Base-by-base conservation (phyloP, 352 stramenopile genomes). In the Phytophthora crassamura region DNA sequence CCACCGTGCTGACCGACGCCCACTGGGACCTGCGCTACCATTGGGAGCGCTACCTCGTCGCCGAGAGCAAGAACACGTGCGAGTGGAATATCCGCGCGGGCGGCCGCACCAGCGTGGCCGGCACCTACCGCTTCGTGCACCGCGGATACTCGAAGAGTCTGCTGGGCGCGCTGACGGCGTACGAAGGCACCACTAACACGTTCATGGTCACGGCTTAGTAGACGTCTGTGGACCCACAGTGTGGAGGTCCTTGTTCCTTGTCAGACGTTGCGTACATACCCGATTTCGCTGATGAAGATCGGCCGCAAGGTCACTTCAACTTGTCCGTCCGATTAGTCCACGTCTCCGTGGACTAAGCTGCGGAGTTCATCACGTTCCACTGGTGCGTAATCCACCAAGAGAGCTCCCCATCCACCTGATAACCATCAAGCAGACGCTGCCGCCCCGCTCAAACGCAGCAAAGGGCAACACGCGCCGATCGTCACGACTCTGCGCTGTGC, bases 1-100 rank as follows among this genome's bases (percentile, higher is more conserved):
- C 46, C 14, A 78, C 59, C 7, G 33, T 75, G 10, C 41, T 84
- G 64, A 82, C 67, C 9, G 79, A 88, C 50, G 64, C 61, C 3
- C 74, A 88, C 55, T 86, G 77, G 77, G 75, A 85, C 40, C 50
- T 85, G 32, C 77, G 77, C 20, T 83, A 71, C 56, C 48, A 64
- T 12, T 85, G 77, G 75, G 38, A 59, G 11, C 49, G 67, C 15
- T 59, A 50, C 36, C 45, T 63, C 39, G 22, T 55, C 22, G 43
- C 55, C 25, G 74, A 77, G 38, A 86, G 75, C 62, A 77, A 75
- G 46, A 75, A 59, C 59, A 72, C 63, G 42, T 85, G 77, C 57
- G 64, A 75, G 60, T 84, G 75, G 75, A 76, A 59, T 59, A 73
- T 82, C 35, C 73, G 76, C 18, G 12, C 34, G 10, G 74, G 72